Evolutionary conservation across 257 asterid genomes (phyloP), one percentile per base, ranked within the genome.

Genomic region (Rhazya stricta): DNA sequence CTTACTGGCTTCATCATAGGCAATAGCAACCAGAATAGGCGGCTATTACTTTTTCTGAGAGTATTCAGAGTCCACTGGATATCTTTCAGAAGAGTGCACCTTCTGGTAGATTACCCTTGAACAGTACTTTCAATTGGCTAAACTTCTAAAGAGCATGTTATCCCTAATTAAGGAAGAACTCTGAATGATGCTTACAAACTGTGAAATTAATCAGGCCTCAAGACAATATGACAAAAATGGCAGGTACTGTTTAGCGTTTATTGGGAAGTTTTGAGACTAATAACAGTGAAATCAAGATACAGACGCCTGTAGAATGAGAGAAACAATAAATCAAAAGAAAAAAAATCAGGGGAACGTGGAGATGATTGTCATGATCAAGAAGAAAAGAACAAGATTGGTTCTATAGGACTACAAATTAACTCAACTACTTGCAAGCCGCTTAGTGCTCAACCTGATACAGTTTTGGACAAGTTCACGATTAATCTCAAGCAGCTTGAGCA

Each of bases 91-190:
- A 46, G 19, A 46, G 53, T n/a, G 54, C 25, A 63, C 27, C 34
- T 60, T 58, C 25, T 61, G 67, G n/a, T n/a, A 37, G 57, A 50
- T 37, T 41, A 71, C 7, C 37, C 32, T 29, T 7, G 3, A n/a
- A 43, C 43, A 37, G 32, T 37, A 34, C 32, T 19, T 30, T 37
- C 16, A 42, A 21, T 41, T n/a, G 3, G 21, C 51, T 27, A 68
- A n/a, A 25, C 72, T 68, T 68, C 9, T 60, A 60, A 60, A 29
- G 37, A 68, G 56, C 37, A 42, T 29, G 51, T 12, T 68, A 68
- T 21, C 3, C 36, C 16, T 46, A 21, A 42, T 4, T n/a, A 45
- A 25, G 37, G 32, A 68, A 25, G 36, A 29, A 48, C 39, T 23
- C 36, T 25, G 12, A 13, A 68, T 42, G 51, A 48, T 41, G n/a